phyloP scores from a whole-genome alignment of 305 asterid genomes.

The Solanum hybrid region DNA sequence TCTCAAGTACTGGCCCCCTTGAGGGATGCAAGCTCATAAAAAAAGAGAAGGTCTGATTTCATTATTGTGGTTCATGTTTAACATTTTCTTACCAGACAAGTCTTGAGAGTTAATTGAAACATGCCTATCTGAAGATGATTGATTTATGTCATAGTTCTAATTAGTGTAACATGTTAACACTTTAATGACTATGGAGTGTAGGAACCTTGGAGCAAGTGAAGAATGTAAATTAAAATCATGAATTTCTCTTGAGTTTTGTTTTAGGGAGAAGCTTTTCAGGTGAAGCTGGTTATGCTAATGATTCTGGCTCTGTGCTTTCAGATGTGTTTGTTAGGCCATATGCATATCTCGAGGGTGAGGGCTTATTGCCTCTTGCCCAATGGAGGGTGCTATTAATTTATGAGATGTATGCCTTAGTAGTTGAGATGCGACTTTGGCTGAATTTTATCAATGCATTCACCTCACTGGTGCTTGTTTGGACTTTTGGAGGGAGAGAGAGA shows the following conservation, averaged over 20 bases:
- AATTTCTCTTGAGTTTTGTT: neutral
- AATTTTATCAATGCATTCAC: neutral
- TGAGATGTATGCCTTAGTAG: neutral
- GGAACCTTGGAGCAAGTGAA: neutral
- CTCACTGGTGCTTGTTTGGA: neutral
- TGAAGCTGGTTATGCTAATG: neutral
- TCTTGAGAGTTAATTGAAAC: neutral
- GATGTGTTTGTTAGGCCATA: neutral
- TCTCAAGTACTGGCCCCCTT: constrained; percentile 69
- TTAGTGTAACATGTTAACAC: neutral
- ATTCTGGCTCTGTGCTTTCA: neutral
- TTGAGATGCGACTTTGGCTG: neutral
- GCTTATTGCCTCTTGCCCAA: neutral
- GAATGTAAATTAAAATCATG: neutral
- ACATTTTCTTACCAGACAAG: constrained; percentile 1
- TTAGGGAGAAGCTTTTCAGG: neutral
- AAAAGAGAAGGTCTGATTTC: constrained; percentile 58
- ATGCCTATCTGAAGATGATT: neutral
- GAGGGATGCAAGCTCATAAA: constrained; percentile 89
- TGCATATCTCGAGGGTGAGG: neutral
- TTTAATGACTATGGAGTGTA: neutral
- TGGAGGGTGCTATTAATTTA: neutral
- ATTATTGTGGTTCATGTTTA: neutral
- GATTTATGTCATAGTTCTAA: neutral
- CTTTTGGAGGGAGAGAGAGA: neutral